Evolutionary conservation across 202 grass and related monocot genomes (phyloP).

Genomic region (Zoysia matrella): DNA sequence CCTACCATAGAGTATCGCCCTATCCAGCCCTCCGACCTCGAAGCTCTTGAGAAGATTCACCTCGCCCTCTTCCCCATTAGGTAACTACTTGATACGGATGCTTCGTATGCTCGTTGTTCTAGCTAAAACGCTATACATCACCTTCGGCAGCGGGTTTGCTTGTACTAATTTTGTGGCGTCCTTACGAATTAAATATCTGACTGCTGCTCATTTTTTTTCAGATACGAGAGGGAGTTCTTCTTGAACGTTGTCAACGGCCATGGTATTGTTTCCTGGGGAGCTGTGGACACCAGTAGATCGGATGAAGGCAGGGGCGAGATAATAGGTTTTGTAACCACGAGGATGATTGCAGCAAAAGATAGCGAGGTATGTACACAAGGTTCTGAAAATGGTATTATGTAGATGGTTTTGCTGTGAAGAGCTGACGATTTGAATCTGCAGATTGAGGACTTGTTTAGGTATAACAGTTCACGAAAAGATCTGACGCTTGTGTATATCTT

Average conservation of each 20-base stretch:
- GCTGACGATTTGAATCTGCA: conserved; percentile 52
- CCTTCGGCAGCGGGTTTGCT: not conserved
- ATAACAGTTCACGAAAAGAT: conserved; percentile 73
- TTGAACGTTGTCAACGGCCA: conserved; percentile 84
- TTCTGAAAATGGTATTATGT: conserved; percentile 32
- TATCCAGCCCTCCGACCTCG: conserved; percentile 85
- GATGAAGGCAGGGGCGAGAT: conserved; percentile 70
- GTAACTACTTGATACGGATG: conserved; percentile 43
- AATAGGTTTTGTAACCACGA: conserved; percentile 89
- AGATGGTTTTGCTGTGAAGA: not conserved
- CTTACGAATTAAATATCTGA: not conserved
- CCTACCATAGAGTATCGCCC: conserved; percentile 86
- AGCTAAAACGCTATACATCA: conserved; percentile 10
- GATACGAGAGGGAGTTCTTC: conserved; percentile 98
- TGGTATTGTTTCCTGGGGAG: conserved; percentile 92
- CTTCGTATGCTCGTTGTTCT: conserved; percentile 27
- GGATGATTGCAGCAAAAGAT: conserved; percentile 80
- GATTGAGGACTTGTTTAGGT: conserved; percentile 96
- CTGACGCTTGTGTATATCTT: conserved; percentile 85
- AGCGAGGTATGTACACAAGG: conserved; percentile 65
- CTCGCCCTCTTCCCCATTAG: conserved; percentile 87
- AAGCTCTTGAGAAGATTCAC: conserved; percentile 91
- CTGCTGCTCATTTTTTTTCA: conserved; percentile 30
- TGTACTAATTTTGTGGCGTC: not conserved
- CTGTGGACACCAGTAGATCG: conserved; percentile 79